Evolutionary conservation across 805 yeast species (phyloP), one percentile per base, ranked within the genome.

Genomic region (Phaffomyces thermotolerans): DNA sequence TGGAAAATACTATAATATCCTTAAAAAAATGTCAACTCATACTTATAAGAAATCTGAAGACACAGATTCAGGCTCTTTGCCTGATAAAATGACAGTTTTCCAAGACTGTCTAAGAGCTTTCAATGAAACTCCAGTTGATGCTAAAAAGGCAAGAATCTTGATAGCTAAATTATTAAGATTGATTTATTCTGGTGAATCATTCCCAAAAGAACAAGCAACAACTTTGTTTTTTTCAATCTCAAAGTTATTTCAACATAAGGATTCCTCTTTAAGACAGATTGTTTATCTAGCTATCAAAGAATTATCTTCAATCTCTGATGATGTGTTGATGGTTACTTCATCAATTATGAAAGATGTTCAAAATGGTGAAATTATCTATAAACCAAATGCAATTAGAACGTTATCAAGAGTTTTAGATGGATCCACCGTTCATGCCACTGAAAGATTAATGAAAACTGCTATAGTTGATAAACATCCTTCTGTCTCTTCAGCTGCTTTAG

Each of bases 281-380:
- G 95, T 91, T 15, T 93, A 91, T 60, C 72, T 93, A 62, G 91
- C 96, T 14, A 89, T 91, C 65, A 93, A 93, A 69, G 97, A 91
- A 64, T 75, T 93, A 50, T 78, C 91, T 40, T 67, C 81, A 17
- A 76, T 84, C 50, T 87, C 96, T 18, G 86, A 87, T 53, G 97
- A 93, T 65, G 88, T 89, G 45, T 76, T 93, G 64, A 93, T 93
- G 98, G 97, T 91, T 24, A 93, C 99, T 24, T 87, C 96, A 3
- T 89, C 96, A 24, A 90, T 93, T 60, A 93, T 93, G 97, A 90
- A 90, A 67, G 99, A 93, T 67, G 87, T 93, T 43, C 97, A 95
- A 67, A 82, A 81, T 52, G 91, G 91, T 45, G 95, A 87, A 47
- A 70, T 78, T 51, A 70, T 88, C 49, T 89, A 84, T 66, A 88